Conservation (phyloP, 768 basidiomycete species). For the Chalciporus piperatus region DNA sequence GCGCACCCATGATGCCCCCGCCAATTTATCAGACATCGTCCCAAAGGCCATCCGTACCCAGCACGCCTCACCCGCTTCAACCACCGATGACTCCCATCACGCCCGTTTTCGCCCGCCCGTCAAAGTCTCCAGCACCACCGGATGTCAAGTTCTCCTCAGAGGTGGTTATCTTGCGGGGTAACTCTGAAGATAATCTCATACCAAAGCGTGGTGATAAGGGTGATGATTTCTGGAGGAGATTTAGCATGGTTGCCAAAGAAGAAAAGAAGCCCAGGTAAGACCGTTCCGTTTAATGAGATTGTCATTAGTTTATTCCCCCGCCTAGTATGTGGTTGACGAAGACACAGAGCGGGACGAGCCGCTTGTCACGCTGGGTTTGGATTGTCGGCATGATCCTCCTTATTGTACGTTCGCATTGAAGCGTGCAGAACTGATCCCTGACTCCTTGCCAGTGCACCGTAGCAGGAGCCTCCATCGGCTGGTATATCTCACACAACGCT, state of each 20-base stretch:
- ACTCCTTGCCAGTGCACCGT: constrained; percentile 41
- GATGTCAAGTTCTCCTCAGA: constrained; percentile 49
- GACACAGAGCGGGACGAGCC: constrained; percentile 51
- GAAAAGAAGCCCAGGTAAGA: constrained; percentile 52
- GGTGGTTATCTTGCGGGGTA: constrained; percentile 61
- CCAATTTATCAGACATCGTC: constrained; percentile 32
- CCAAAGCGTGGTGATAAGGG: constrained; percentile 69
- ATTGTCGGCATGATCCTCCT: constrained; percentile 59
- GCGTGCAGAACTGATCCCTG: not conserved
- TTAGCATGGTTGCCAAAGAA: constrained; percentile 78
- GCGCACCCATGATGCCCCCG: constrained; percentile 26
- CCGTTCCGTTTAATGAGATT: not conserved
- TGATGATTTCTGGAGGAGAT: constrained; percentile 85
- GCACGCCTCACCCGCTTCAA: constrained; percentile 68
- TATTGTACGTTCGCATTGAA: constrained; percentile 36
- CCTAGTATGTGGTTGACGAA: constrained; percentile 65
- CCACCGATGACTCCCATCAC: constrained; percentile 77
- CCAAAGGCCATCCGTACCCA: constrained; percentile 40
- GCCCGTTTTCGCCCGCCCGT: constrained; percentile 72
- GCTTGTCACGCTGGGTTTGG: constrained; percentile 69
- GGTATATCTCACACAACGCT: constrained; percentile 53
- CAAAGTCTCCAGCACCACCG: constrained; percentile 33
- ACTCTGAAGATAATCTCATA: constrained; percentile 63
- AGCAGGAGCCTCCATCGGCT: constrained; percentile 57
- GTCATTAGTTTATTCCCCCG: not conserved